A percentile compares a stretch with the other conserved stretches of the same genome.
These are phyloP conservation scores for Hymenoscyphus fraxineus DNA, from an alignment of 2,329 filamentous ascomycete genomes.

Conservation along the genomic window DNA sequence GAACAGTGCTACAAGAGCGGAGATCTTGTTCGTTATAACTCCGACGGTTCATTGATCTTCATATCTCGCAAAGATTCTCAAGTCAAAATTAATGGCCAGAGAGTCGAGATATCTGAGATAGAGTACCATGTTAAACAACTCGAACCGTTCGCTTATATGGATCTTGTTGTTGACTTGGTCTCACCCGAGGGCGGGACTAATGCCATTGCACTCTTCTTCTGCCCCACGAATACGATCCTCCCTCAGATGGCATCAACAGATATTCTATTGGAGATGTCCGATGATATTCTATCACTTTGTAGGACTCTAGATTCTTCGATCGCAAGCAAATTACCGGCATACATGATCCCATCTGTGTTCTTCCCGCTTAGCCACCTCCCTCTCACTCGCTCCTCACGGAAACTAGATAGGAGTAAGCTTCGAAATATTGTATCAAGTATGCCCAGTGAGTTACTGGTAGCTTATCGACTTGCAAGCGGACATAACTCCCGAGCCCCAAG, in stretches of 20 bases:
- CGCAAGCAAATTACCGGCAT: conserved; percentile 23
- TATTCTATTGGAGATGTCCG: conserved; percentile 6
- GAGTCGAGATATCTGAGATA: conserved; percentile 45
- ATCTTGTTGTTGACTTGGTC: conserved; percentile 10
- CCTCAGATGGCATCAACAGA: neutral
- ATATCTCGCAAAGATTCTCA: conserved; percentile 47
- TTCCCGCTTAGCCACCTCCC: conserved; percentile 33
- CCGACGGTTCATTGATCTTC: conserved; percentile 41
- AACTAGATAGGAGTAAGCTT: conserved; percentile 37
- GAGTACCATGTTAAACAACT: conserved; percentile 32
- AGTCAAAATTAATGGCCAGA: conserved; percentile 48
- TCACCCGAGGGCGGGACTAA: conserved; percentile 1
- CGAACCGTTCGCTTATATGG: neutral
- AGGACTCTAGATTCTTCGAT: conserved; percentile 12
- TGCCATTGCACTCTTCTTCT: conserved; percentile 9
- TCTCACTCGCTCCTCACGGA: conserved; percentile 30
- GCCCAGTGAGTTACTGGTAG: neutral
- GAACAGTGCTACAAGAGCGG: conserved; percentile 10
- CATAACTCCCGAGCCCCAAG: neutral
- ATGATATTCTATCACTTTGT: neutral
- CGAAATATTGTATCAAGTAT: conserved; percentile 21
- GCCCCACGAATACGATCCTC: neutral
- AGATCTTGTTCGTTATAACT: conserved; percentile 13
- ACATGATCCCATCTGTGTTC: conserved; percentile 36
- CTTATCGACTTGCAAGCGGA: conserved; percentile 4